Evolutionary conservation across 2,329 filamentous ascomycete species (phyloP), one percentile per base, ranked within the genome.

Genomic region (Claviceps spartinae): DNA sequence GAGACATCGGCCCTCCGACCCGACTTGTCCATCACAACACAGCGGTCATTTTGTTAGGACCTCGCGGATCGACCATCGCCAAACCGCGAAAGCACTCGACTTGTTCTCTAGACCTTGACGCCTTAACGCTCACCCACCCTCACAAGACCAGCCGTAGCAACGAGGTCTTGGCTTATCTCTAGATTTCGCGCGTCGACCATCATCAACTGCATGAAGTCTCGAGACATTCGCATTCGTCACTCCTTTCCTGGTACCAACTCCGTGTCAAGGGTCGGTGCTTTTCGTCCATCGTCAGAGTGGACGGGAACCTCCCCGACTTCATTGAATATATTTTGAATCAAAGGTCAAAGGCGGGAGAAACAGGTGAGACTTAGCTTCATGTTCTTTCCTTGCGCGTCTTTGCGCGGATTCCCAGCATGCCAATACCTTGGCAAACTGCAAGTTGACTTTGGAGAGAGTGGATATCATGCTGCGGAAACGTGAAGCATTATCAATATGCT

Each of bases 1-100:
- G 66, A 68, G 67, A 69, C 68, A 65, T 61, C 63, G 60, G 59
- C 60, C 61, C 53, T 51, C 60, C 55, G 56, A 54, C 54, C 43
- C 30, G 45, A 40, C 26, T 45, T 50, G 48, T 49, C 22, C 22
- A 22, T 51, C 49, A 47, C 49, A 48, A 48, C 45, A 38, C 54
- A 56, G 51, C 54, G 51, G 46, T 49, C 50, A 48, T 56, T 57
- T 51, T 40, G 49, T 52, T 51, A 50, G 52, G 47, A 51, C 48
- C 40, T 49, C 51, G 51, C 44, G 37, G 47, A 40, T 42, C 42
- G 44, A 16, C 38, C 18, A 18, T 43, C 14, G 24, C 26, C 47
- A 47, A n/a, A 44, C 49, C 52, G 47, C 54, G 51, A 47, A 56
- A 50, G 20, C 41, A 26, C 38, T 52, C 41, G 22, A 34, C 46